A percentile compares a stretch with the other conserved stretches of the same genome.
Evolutionary conservation across 2,329 filamentous ascomycete genomes (phyloP).

Genomic region (Exserohilum turcica): DNA sequence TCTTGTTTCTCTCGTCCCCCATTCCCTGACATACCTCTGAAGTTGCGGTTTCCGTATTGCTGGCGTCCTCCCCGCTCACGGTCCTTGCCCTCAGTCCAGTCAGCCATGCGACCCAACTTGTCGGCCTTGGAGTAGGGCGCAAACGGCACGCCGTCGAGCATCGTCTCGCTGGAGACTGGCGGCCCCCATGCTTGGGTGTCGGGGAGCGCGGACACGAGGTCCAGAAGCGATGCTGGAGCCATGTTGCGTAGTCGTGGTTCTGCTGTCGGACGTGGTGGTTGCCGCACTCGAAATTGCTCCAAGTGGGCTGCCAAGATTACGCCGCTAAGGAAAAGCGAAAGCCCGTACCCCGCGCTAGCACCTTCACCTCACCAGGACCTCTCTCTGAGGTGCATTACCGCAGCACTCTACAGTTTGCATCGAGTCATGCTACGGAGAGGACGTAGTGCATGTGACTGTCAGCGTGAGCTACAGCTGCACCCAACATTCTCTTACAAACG

Average conservation of each 20-base stretch:
- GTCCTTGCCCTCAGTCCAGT: constrained; percentile 95
- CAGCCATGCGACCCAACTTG: constrained; percentile 98
- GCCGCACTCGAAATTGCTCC: constrained; percentile 27
- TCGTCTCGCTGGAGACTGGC: constrained; percentile 79
- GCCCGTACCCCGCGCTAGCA: constrained; percentile 19
- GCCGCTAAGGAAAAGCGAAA: constrained; percentile 21
- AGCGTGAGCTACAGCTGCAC: neutral
- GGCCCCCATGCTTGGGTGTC: constrained; percentile 74
- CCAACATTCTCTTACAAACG: neutral
- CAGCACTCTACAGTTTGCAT: neutral
- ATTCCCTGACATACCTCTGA: constrained; percentile 67
- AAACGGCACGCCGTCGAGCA: constrained; percentile 92
- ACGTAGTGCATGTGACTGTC: no score
- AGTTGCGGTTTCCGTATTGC: constrained; percentile 85
- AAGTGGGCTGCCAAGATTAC: constrained; percentile 27
- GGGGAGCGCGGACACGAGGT: constrained; percentile 55
- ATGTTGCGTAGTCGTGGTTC: constrained; percentile 40
- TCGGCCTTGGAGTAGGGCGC: constrained; percentile 98
- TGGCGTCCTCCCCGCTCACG: constrained; percentile 78
- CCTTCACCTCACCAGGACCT: neutral
- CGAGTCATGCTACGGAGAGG: neutral
- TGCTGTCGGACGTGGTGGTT: constrained; percentile 14
- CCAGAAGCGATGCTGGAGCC: constrained; percentile 54
- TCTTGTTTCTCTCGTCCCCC: neutral
- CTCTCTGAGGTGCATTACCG: neutral